Base-by-base conservation (phyloP, 1,139 yeast genomes). In the Debaryomyces psychrophilus region DNA sequence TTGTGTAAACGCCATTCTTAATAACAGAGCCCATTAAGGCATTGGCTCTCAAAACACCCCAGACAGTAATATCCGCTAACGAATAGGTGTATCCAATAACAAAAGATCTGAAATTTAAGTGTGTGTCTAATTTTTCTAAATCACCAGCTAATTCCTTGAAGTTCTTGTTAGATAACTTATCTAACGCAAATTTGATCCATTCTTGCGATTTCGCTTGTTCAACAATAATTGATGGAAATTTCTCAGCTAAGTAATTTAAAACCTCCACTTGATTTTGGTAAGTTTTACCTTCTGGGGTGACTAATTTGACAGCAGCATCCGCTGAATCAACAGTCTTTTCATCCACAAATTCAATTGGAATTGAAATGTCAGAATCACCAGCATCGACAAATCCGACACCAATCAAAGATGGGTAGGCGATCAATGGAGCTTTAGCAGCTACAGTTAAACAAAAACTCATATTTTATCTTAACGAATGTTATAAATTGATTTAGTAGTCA, bases 1-100 rank as follows among this genome's bases (percentile, higher is more conserved):
- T 50, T 23, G 49, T 31, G 36, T 50, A 50, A 12, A 50, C 53
- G 18, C 44, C 88, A 69, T 83, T 87, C 76, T 90, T 92, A 67
- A 92, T 79, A 51, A 89, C 84, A 9, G 97, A 88, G 26, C 93
- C 96, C 77, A 90, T 90, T 64, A 93, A 85, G 45, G 96, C 90
- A 65, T 93, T 92, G 54, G 96, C 88, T 71, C 97, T 83, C 58
- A 93, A 77, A 37, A 86, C 88, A 68, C 98, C 98, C 97, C 97
- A 93, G 26, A 87, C 77, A 12, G 95, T 89, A 51, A 90, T 74
- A 68, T 93, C 99, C 45, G 96, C 95, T 46, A 83, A 69, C 9
- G 95, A 73, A 51, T 81, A 73, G 23, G 74, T 59, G 68, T 83
- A 78, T 15, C 95, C 96, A 51, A 81, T 77, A 47, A 90, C 65